A percentile compares a stretch with the other conserved stretches of the same genome.
Evolutionary conservation across 257 asterid species (phyloP).

Genomic region (Plantago major): DNA sequence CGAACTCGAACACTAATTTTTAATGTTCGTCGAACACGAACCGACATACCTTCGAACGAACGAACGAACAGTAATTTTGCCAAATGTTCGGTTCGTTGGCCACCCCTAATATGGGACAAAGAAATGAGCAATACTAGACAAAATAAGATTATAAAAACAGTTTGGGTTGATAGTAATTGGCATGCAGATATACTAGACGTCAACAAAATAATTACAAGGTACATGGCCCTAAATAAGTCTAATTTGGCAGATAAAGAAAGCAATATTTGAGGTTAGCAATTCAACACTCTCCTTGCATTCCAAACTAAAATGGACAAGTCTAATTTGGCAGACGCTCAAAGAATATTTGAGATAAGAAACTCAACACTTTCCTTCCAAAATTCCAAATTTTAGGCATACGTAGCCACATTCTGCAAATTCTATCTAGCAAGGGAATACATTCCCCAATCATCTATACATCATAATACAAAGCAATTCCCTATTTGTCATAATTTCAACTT

Average conservation of each 20-base stretch:
- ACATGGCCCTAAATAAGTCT: neutral
- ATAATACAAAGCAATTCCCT: neutral
- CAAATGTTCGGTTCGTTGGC: no score
- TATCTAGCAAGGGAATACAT: neutral
- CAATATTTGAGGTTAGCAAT: neutral
- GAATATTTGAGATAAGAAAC: neutral
- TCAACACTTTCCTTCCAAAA: neutral
- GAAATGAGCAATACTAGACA: neutral
- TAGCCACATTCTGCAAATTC: constrained; percentile 10
- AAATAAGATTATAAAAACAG: no score
- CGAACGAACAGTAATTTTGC: no score
- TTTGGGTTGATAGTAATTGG: no score
- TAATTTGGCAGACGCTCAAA: neutral
- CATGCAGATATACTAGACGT: no score
- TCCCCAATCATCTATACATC: neutral
- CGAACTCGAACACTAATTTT: no score
- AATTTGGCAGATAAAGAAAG: neutral
- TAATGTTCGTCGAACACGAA: no score
- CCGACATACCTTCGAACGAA: no score
- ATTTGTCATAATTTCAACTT: neutral
- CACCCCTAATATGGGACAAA: neutral
- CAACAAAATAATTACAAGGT: no score
- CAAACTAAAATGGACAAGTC: neutral
- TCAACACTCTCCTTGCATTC: neutral
- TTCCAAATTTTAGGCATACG: constrained; percentile 7